These are phyloP conservation scores for Metarhizium guizhouense DNA, from an alignment of 2,329 filamentous ascomycete species.

Conservation along the genomic window DNA sequence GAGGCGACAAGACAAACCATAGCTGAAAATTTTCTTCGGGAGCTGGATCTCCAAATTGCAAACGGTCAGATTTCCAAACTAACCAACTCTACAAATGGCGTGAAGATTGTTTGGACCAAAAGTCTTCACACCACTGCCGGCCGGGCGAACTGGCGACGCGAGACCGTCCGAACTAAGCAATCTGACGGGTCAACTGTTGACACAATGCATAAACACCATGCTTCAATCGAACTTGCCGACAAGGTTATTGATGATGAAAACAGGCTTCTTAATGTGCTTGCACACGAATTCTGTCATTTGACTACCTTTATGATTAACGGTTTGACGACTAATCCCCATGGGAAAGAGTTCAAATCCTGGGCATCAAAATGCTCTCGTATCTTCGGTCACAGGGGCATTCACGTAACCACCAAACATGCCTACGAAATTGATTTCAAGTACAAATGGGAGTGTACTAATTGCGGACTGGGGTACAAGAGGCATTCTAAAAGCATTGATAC, in stretches of 20 bases:
- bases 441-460: slow-evolving; percentile 68
- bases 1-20: slow-evolving; percentile 51
- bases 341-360: slow-evolving; percentile 75
- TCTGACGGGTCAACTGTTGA: slow-evolving; percentile 16
- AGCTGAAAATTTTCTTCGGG: slow-evolving; percentile 53
- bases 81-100: slow-evolving; percentile 56
- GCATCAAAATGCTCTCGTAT: slow-evolving; percentile 42
- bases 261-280: slow-evolving; percentile 79
- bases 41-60: slow-evolving; percentile 61
- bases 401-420: slow-evolving; percentile 81
- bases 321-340: slow-evolving; percentile 69
- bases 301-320: slow-evolving; percentile 83
- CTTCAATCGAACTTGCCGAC: slow-evolving; percentile 77
- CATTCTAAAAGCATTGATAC: slow-evolving; percentile 83
- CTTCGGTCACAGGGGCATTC: slow-evolving; percentile 55
- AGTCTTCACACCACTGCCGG: slow-evolving; percentile 75
- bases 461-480: slow-evolving; percentile 65
- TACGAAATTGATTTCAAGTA: slow-evolving; percentile 93
- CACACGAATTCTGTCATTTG: slow-evolving; percentile 93
- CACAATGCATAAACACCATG: slow-evolving; percentile 45
- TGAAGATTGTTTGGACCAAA: slow-evolving; percentile 65
- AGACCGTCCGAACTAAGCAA: slow-evolving; percentile 34
- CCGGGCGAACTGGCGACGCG: slow-evolving; percentile 62
- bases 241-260: slow-evolving; percentile 76
- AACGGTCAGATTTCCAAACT: slow-evolving; percentile 49